Conservation (phyloP, 2,329 filamentous ascomycete genomes). For the Lachnellula subtilissima region DNA sequence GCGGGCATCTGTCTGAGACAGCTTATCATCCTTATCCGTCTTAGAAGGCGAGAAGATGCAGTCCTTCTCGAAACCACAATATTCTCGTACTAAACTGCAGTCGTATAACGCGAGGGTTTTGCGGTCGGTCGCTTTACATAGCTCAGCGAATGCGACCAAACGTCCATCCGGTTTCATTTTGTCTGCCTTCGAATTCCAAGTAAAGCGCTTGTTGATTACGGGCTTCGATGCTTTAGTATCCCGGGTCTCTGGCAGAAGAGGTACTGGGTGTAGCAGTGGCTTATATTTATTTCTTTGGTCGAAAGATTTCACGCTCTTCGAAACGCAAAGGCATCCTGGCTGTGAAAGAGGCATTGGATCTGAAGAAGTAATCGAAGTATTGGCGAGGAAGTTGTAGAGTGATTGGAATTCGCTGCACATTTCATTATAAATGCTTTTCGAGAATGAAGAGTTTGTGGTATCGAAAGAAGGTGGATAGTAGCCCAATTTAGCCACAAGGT, state of each 20-base stretch:
- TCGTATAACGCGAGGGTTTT: slow-evolving; percentile 32
- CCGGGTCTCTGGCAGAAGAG: slow-evolving; percentile 52
- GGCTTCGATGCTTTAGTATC: slow-evolving; percentile 20
- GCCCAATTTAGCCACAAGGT: slow-evolving; percentile 63
- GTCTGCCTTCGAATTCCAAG: slow-evolving; percentile 23
- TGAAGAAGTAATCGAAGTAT: slow-evolving; percentile 48
- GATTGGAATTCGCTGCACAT: slow-evolving; percentile 68
- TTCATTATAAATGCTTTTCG: slow-evolving; percentile 51
- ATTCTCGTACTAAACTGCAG: slow-evolving; percentile 58
- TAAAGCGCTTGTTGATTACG: slow-evolving; percentile 26
- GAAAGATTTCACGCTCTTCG: slow-evolving; percentile 64
- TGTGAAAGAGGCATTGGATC: slow-evolving; percentile 45
- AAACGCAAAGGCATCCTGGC: slow-evolving; percentile 63
- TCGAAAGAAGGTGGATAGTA: slow-evolving; percentile 62
- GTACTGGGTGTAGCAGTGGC: slow-evolving; percentile 60
- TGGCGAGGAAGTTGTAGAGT: slow-evolving; percentile 67
- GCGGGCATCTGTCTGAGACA: slow-evolving; percentile 61
- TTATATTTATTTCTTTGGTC: slow-evolving; percentile 55
- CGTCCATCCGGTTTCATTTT: slow-evolving; percentile 45
- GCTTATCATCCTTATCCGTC: slow-evolving; percentile 51
- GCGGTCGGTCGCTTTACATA: slow-evolving; percentile 45
- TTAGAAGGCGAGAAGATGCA: slow-evolving; percentile 46
- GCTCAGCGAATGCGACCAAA: slow-evolving; percentile 47
- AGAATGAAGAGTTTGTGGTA: slow-evolving; percentile 43
- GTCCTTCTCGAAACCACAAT: slow-evolving; percentile 64